These are phyloP conservation scores for Lipomyces anomalus DNA, from an alignment of 805 yeast species.

Conservation along the genomic window DNA sequence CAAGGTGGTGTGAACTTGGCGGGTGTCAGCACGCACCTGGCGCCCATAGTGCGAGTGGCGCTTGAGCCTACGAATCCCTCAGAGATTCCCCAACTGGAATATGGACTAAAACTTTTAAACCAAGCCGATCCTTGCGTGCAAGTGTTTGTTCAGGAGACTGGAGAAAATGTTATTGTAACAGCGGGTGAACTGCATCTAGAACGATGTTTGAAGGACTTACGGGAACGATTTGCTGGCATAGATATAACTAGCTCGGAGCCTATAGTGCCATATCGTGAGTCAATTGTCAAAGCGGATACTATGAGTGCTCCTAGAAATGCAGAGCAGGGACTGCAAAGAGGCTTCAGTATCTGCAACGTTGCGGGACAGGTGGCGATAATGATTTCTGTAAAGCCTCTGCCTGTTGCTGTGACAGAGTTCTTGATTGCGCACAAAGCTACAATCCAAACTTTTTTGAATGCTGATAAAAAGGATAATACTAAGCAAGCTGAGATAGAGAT, in stretches of 20 bases:
- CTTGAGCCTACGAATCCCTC: conserved; percentile 89
- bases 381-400: conserved; percentile 50
- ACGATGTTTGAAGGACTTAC: conserved; percentile 84
- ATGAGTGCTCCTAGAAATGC: conserved; percentile 46
- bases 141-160: conserved; percentile 76
- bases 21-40: conserved; percentile 55
- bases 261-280: conserved; percentile 89
- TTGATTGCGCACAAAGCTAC: conserved; percentile 32
- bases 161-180: conserved; percentile 88
- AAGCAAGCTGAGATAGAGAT: conserved; percentile 26
- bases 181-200: conserved; percentile 97
- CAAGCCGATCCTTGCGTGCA: conserved; percentile 94
- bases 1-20: conserved; percentile 70
- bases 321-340: conserved; percentile 46
- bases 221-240: conserved; percentile 85
- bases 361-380: conserved; percentile 42
- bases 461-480: conserved; percentile 22
- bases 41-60: conserved; percentile 94
- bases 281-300: conserved; percentile 51
- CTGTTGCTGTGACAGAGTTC: conserved; percentile 44
- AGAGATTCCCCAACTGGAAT: conserved; percentile 65
- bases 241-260: conserved; percentile 86
- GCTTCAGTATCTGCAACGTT: conserved; percentile 37
- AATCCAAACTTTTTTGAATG: conserved; percentile 8
- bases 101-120: conserved; percentile 71